phyloP scores from a whole-genome alignment of 768 basidiomycete genomes.

The Coprinellus aureogranulatus region DNA sequence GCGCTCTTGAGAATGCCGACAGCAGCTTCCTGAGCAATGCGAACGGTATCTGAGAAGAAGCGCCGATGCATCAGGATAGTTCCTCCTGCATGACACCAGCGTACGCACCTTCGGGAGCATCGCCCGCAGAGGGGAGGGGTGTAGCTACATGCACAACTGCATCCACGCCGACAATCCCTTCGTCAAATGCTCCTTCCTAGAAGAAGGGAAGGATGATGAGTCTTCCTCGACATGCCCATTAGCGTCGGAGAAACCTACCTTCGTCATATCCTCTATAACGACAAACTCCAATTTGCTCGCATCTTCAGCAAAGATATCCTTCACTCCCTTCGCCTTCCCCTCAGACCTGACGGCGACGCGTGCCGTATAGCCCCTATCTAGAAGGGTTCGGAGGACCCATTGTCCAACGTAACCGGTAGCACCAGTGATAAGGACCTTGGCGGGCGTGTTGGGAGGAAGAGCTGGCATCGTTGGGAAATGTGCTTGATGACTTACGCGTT shows the following conservation, averaged over 20 bases:
- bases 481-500: too few species aligned
- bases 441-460: too few species aligned
- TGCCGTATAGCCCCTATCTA: slow-evolving; percentile 9
- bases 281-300: too few species aligned
- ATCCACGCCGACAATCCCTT: slow-evolving; percentile 67
- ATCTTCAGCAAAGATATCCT: too few species aligned
- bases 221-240: too few species aligned
- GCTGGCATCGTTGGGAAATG: too few species aligned
- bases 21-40: too few species aligned
- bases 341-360: slow-evolving; percentile 8
- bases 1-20: too few species aligned
- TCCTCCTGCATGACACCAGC: neutral
- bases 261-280: too few species aligned
- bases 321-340: slow-evolving; percentile 4
- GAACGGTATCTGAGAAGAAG: too few species aligned
- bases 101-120: slow-evolving; percentile 32
- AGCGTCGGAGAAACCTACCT: too few species aligned
- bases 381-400: slow-evolving; percentile 6
- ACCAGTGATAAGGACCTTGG: slow-evolving; percentile 5
- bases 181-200: slow-evolving; percentile 65
- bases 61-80: too few species aligned
- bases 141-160: slow-evolving; percentile 62
- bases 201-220: neutral
- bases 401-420: slow-evolving; percentile 8
- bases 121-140: slow-evolving; percentile 45